Conservation (phyloP, 805 yeast genomes). For the Phaffomyces antillensis region DNA sequence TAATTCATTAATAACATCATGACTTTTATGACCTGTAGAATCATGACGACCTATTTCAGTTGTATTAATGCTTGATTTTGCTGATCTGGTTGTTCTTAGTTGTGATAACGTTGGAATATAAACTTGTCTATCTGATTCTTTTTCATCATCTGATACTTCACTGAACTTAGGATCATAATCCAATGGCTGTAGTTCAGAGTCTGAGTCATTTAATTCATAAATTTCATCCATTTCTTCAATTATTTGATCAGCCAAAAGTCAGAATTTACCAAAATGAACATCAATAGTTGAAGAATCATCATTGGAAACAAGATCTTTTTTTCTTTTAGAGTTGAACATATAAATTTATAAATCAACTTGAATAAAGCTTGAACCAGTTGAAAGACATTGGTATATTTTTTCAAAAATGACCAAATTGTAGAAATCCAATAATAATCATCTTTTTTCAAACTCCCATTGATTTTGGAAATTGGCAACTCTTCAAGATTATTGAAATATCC, state of each 20-base stretch:
- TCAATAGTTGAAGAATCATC: neutral
- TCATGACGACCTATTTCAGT: neutral
- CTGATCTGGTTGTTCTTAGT: neutral
- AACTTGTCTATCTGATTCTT: slow-evolving; percentile 13
- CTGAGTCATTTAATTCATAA: slow-evolving; percentile 28
- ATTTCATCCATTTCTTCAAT: slow-evolving; percentile 22
- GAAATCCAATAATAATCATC: neutral
- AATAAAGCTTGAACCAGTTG: slow-evolving; percentile 7
- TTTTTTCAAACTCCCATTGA: too few species aligned
- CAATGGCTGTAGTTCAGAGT: slow-evolving; percentile 1
- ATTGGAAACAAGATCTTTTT: neutral
- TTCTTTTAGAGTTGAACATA: neutral
- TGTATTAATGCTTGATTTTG: neutral
- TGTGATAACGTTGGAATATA: neutral
- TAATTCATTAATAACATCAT: slow-evolving; percentile 13
- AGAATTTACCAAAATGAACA: neutral
- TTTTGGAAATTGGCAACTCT: slow-evolving; percentile 15
- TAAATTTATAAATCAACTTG: slow-evolving; percentile 5
- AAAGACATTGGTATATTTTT: slow-evolving; percentile 8
- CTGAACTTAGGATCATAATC: slow-evolving; percentile 7
- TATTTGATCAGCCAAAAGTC: neutral
- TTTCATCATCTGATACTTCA: slow-evolving; percentile 18
- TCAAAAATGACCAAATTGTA: slow-evolving; percentile 9
- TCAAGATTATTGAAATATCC: slow-evolving; percentile 20
- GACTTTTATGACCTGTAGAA: too few species aligned